A percentile compares a stretch with the other conserved stretches of the same genome.
Conservation (phyloP, 768 basidiomycete species). For the Cystofilobasidium capitatum region DNA sequence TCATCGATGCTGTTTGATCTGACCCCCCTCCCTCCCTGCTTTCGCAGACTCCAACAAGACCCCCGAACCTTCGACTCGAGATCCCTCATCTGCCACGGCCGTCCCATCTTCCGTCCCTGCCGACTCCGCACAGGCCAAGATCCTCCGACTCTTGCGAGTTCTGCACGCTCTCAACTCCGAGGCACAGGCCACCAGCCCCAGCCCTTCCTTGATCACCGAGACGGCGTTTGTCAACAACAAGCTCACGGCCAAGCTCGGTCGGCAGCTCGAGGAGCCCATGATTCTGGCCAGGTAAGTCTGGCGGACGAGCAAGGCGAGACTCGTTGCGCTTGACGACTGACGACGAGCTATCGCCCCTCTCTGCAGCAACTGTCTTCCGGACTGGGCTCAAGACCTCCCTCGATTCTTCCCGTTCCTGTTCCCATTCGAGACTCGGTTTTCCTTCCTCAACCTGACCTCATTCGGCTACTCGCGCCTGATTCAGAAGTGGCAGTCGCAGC, state of each 20-base stretch:
- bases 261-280: slow-evolving; percentile 96
- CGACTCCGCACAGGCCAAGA: slow-evolving; percentile 76
- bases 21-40: background rate
- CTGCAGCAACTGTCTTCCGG: slow-evolving; percentile 79
- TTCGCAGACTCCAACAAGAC: slow-evolving; percentile 12
- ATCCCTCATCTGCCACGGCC: slow-evolving; percentile 57
- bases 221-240: slow-evolving; percentile 95
- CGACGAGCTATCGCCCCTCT: background rate
- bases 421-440: slow-evolving; percentile 94
- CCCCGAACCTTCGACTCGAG: slow-evolving; percentile 27
- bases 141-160: slow-evolving; percentile 78
- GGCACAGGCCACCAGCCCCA: slow-evolving; percentile 28
- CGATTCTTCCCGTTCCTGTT: slow-evolving; percentile 97
- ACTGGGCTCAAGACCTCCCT: slow-evolving; percentile 92
- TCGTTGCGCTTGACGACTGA: slow-evolving; percentile 10
- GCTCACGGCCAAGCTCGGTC: slow-evolving; percentile 89
- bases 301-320: background rate
- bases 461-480: slow-evolving; percentile 96
- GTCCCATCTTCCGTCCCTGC: slow-evolving; percentile 68
- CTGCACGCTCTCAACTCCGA: slow-evolving; percentile 69
- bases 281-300: slow-evolving; percentile 79
- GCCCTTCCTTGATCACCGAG: slow-evolving; percentile 48
- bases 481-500: slow-evolving; percentile 86
- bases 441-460: slow-evolving; percentile 92
- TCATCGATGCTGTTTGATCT: background rate